Conservation (phyloP, 2,329 filamentous ascomycete genomes). For the Claviceps fusiformis region DNA sequence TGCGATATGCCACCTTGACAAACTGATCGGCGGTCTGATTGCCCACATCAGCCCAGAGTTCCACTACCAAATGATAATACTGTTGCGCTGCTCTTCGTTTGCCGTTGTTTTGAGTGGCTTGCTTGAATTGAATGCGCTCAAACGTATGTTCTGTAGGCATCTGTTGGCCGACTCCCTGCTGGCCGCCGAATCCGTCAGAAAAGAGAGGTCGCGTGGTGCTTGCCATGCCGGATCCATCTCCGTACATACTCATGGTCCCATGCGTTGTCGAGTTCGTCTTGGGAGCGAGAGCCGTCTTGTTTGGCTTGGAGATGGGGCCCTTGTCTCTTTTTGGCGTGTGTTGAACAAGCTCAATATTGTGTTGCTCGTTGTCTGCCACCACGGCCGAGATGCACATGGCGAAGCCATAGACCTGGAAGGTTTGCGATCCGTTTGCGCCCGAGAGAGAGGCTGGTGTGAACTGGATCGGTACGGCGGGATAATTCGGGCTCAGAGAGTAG, state of each 20-base stretch:
- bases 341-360: constrained; percentile 72
- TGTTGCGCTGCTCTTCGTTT: constrained; percentile 83
- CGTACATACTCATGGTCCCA: constrained; percentile 31
- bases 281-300: constrained; percentile 53
- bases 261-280: constrained; percentile 44
- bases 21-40: constrained; percentile 37
- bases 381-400: constrained; percentile 76
- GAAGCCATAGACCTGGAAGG: constrained; percentile 58
- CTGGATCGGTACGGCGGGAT: constrained; percentile 31
- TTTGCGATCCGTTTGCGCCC: constrained; percentile 18
- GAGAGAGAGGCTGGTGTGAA: constrained; percentile 26
- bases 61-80: constrained; percentile 82
- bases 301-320: constrained; percentile 64
- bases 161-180: constrained; percentile 18
- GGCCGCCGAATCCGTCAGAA: constrained; percentile 25
- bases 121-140: constrained; percentile 89
- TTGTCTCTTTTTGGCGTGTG: constrained; percentile 89
- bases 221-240: constrained; percentile 18
- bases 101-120: constrained; percentile 85
- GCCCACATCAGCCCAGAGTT: constrained; percentile 61
- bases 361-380: constrained; percentile 61
- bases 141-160: constrained; percentile 50
- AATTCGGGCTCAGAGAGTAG: constrained; percentile 52
- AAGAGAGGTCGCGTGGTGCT: constrained; percentile 21
- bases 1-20: constrained; percentile 56